These are phyloP conservation scores for Populus hybrid DNA, from an alignment of 441 rosid genomes.

Conservation along the genomic window DNA sequence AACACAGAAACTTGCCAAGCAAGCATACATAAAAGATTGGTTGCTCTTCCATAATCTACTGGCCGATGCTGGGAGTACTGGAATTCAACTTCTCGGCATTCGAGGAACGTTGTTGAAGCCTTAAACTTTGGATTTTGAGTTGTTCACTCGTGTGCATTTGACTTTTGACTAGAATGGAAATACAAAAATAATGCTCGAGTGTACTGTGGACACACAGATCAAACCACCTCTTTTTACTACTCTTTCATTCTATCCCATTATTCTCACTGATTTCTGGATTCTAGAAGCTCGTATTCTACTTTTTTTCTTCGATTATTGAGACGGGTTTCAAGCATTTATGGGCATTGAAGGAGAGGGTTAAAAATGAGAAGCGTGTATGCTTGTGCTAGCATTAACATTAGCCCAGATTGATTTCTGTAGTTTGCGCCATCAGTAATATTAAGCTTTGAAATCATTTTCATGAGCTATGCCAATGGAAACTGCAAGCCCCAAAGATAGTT, in stretches of 20 bases:
- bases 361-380: constrained; percentile 17
- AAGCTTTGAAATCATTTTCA: neutral
- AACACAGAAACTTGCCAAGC: neutral
- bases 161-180: constrained; percentile 40
- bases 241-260: constrained; percentile 15
- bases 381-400: constrained; percentile 20
- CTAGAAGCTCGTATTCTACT: constrained; percentile 13
- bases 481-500: constrained; percentile 50
- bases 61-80: constrained; percentile 17
- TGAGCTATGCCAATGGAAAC: constrained; percentile 39
- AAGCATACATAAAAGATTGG: neutral
- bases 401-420: neutral
- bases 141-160: constrained; percentile 58
- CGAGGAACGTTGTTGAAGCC: constrained; percentile 70
- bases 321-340: constrained; percentile 33
- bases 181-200: constrained; percentile 13
- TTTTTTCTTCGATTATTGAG: constrained; percentile 26
- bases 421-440: neutral
- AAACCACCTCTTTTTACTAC: constrained; percentile 17
- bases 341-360: constrained; percentile 12
- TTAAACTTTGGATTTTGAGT: constrained; percentile 43
- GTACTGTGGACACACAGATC: constrained; percentile 18
- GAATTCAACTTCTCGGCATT: constrained; percentile 47
- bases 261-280: constrained; percentile 23
- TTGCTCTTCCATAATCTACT: neutral